These are phyloP conservation scores for Cordyceps pruinosa DNA, from an alignment of 2,329 filamentous ascomycete species.

Conservation along the genomic window DNA sequence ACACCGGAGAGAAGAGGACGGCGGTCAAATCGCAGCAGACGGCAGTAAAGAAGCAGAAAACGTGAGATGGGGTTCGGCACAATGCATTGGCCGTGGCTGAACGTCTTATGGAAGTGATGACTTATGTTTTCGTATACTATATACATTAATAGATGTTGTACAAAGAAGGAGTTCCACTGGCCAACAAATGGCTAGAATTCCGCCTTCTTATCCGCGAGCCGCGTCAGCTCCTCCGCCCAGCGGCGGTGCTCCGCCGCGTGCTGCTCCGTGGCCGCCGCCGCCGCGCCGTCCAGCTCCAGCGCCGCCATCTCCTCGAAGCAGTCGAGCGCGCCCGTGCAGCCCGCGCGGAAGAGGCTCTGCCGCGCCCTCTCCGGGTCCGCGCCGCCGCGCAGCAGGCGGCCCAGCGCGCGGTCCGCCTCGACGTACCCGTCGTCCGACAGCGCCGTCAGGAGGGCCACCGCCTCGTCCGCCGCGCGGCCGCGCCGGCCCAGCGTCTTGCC, in stretches of 20 bases:
- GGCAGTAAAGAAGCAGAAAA: conserved; percentile 18
- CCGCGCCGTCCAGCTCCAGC: conserved; percentile 21
- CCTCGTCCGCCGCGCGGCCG: conserved; percentile 18
- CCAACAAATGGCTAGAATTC: conserved; percentile 19
- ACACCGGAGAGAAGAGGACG: conserved; percentile 20
- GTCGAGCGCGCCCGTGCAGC: conserved; percentile 19
- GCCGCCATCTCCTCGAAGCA: conserved; percentile 25
- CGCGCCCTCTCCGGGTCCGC: conserved; percentile 19
- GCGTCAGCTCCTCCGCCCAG: conserved; percentile 31
- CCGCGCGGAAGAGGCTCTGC: conserved; percentile 23
- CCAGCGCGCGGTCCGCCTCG: conserved; percentile 24
- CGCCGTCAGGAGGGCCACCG: conserved; percentile 18
- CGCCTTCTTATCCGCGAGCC: conserved; percentile 21
- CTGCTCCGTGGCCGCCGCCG: conserved; percentile 13
- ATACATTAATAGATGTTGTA: conserved; percentile 16
- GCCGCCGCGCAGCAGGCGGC: conserved; percentile 17
- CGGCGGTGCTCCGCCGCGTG: conserved; percentile 18
- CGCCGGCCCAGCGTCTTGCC: conserved; percentile 2
- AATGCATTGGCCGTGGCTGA: not conserved
- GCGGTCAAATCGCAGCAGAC: conserved; percentile 12
- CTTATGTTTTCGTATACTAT: not conserved
- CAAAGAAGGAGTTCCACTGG: conserved; percentile 18
- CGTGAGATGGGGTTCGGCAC: conserved; percentile 22
- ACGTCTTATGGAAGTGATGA: not conserved
- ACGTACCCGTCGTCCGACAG: conserved; percentile 18